Evolutionary conservation across 352 stramenopile genomes (phyloP).

Genomic region (Paralagenidium karlingii): DNA sequence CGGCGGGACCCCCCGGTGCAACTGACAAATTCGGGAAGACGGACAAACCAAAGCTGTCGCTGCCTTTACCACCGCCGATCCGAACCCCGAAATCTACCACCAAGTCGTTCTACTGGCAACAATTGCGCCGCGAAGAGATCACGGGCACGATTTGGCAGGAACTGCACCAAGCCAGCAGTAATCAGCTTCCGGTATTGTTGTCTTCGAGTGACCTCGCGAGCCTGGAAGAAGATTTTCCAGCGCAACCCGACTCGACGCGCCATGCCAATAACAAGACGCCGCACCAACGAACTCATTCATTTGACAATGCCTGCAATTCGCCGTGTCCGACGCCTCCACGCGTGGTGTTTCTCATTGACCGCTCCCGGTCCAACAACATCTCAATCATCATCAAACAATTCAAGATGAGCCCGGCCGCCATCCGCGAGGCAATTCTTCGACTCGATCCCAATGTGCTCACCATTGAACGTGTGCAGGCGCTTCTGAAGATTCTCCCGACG

Average conservation of each 20-base stretch:
- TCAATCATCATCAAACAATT: conserved; percentile 96
- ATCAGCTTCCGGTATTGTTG: conserved; percentile 17
- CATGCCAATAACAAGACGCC: conserved; percentile 17
- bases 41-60: background rate
- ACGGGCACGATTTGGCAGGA: conserved; percentile 71
- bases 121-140: conserved; percentile 40
- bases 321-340: conserved; percentile 22
- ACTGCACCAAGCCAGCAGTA: background rate
- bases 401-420: conserved; percentile 79
- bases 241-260: conserved; percentile 26
- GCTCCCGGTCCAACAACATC: conserved; percentile 75
- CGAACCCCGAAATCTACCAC: conserved; percentile 49
- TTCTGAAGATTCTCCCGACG: conserved; percentile 82
- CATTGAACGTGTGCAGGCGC: conserved; percentile 67
- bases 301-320: conserved; percentile 20
- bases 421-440: conserved; percentile 74
- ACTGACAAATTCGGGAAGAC: background rate
- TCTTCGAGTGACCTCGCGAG: conserved; percentile 29
- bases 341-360: conserved; percentile 66
- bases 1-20: background rate
- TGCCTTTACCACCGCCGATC: conserved; percentile 7
- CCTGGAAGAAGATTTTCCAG: conserved; percentile 51
- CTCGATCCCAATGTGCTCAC: conserved; percentile 65
- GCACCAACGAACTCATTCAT: conserved; percentile 22
- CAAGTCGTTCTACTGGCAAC: conserved; percentile 65